These are phyloP conservation scores for Penicillium sp. DNA, from an alignment of 2,329 filamentous ascomycete species.

Conservation along the genomic window DNA sequence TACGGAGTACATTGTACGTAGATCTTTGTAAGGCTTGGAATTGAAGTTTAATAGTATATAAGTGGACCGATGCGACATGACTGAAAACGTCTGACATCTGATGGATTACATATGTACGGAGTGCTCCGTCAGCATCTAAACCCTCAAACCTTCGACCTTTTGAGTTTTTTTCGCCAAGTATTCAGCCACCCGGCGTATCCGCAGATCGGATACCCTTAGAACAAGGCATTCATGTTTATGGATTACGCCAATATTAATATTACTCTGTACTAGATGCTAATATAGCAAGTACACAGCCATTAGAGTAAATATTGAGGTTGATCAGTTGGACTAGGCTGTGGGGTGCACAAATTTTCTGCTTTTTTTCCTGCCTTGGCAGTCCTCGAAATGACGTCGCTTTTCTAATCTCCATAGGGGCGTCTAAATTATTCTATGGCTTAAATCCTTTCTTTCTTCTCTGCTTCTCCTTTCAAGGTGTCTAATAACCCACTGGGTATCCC, in stretches of 20 bases:
- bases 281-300: not conserved
- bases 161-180: not conserved
- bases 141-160: not conserved
- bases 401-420: not conserved
- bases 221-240: not conserved
- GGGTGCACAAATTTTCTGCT: not conserved
- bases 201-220: not conserved
- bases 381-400: conserved; percentile 2
- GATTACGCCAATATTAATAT: not conserved
- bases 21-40: not conserved
- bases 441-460: not conserved
- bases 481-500: not conserved
- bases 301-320: not conserved
- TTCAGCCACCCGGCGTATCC: conserved; percentile 3
- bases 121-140: not conserved
- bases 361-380: conserved; percentile 6
- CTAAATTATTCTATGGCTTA: not conserved
- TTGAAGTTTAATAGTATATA: not conserved
- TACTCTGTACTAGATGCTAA: not conserved
- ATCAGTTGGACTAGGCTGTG: not conserved
- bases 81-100: not conserved
- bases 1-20: not conserved
- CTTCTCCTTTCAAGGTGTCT: not conserved
- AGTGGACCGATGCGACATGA: not conserved
- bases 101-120: not conserved